These are phyloP conservation scores for Aspergillus piperis DNA, from an alignment of 2,329 filamentous ascomycete species.

Conservation along the genomic window DNA sequence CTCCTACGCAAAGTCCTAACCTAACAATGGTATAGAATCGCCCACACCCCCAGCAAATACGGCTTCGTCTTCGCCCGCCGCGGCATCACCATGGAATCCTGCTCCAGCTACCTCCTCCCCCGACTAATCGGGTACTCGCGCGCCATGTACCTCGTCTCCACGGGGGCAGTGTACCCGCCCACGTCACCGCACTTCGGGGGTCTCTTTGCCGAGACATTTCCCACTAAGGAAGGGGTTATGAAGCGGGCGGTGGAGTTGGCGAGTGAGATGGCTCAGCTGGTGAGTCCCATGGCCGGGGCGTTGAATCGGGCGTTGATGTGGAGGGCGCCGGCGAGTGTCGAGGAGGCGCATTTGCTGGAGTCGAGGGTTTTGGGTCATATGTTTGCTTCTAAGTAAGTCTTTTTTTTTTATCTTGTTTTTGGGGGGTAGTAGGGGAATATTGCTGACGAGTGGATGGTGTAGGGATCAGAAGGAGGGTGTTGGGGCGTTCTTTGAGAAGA, in stretches of 20 bases:
- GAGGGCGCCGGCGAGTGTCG: slow-evolving; percentile 55
- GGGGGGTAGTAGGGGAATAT: too few species aligned
- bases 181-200: too few species aligned
- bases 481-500: slow-evolving; percentile 68
- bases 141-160: slow-evolving; percentile 56
- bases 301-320: slow-evolving; percentile 67
- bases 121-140: slow-evolving; percentile 20
- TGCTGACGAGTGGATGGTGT: background rate
- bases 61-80: slow-evolving; percentile 73
- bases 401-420: too few species aligned
- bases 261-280: too few species aligned
- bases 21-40: slow-evolving; percentile 43
- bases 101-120: slow-evolving; percentile 70
- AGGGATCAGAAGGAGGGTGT: slow-evolving; percentile 68
- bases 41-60: slow-evolving; percentile 62
- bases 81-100: slow-evolving; percentile 72
- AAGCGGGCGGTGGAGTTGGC: too few species aligned
- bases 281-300: too few species aligned
- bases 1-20: too few species aligned
- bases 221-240: too few species aligned
- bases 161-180: slow-evolving; percentile 51
- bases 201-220: too few species aligned
- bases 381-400: slow-evolving; percentile 35
- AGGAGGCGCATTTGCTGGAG: slow-evolving; percentile 71
- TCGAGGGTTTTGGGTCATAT: slow-evolving; percentile 43